phyloP scores from a whole-genome alignment of 306 rosid genomes.

The Canavalia gladiata region DNA sequence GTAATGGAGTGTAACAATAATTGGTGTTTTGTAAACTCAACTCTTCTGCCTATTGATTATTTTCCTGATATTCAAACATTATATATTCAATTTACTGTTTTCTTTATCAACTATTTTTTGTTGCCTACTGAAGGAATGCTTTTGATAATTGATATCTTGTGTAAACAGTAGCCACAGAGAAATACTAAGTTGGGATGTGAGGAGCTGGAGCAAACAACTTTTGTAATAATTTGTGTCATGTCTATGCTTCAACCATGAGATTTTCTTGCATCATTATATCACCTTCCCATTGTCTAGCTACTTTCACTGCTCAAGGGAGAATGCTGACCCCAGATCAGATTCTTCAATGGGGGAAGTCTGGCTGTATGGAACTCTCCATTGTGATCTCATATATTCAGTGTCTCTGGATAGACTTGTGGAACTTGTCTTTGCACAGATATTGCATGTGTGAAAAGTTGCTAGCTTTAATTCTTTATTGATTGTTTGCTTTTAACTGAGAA shows the following conservation, averaged over 20 bases:
- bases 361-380: background rate
- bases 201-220: background rate
- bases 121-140: slow-evolving; percentile 4
- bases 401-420: background rate
- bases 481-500: background rate
- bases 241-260: background rate
- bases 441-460: background rate
- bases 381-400: background rate
- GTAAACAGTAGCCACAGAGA: background rate
- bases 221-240: background rate
- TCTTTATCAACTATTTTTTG: slow-evolving; percentile 20
- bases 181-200: background rate
- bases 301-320: background rate
- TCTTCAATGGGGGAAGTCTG: background rate
- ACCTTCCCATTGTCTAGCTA: background rate
- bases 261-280: background rate
- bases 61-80: background rate
- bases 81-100: slow-evolving; percentile 10
- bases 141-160: slow-evolving; percentile 6
- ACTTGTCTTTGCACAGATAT: background rate
- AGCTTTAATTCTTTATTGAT: background rate
- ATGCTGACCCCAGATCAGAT: slow-evolving; percentile 4
- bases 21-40: slow-evolving; percentile 8
- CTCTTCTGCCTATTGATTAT: slow-evolving; percentile 16
- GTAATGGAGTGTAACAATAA: slow-evolving; percentile 1